Evolutionary conservation across 2,329 filamentous ascomycete genomes (phyloP), one percentile per base, ranked within the genome.

Genomic region (Cyphellophora attinorum): DNA sequence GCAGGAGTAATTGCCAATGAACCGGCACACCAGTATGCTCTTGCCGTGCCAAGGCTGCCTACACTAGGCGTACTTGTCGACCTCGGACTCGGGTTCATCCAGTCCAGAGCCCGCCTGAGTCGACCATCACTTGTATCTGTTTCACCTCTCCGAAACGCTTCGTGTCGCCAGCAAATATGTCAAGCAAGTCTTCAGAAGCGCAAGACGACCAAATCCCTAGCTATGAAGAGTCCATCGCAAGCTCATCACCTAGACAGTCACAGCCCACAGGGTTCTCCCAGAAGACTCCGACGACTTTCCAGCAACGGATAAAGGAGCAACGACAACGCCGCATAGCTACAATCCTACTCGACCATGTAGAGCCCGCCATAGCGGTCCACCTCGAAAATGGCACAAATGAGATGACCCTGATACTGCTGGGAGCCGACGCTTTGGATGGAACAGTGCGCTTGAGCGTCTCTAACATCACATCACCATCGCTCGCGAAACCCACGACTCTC

Each of bases 401-500:
- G 39, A 62, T 60, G 11, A 61, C 55, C 10, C 57, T 67, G 38
- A 53, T 65, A 19, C 51, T 68, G 11, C 48, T 68, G 1, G 64
- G 64, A 6, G 64, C 62, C 3, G 59, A 64, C 39, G 54, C 60
- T 6, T 34, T 43, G 6, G 13, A 18, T 5, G 1, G 46, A 5
- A 15, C 35, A 10, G 33, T 15, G 23, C 42, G 17, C 34, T n/a
- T 12, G 12, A 40, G 17, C 18, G 18, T 29, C 10, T 61, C 65
- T 33, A 61, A 61, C 35, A 49, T 56, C 17, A 55, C 61, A 3
- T 31, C 44, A 5, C 44, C 44, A 6, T 25, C 41, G 3, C 14
- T 38, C 5, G 12, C 19, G 5, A 30, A 34, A 29, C 28, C 38
- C 14, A 41, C 37, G 5, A 37, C 35, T 2, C 46, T 65, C 12